A percentile compares a stretch with the other conserved stretches of the same genome.
phyloP scores from a whole-genome alignment of 192 early-diverging fungal species.

The Coemansia sp. region DNA sequence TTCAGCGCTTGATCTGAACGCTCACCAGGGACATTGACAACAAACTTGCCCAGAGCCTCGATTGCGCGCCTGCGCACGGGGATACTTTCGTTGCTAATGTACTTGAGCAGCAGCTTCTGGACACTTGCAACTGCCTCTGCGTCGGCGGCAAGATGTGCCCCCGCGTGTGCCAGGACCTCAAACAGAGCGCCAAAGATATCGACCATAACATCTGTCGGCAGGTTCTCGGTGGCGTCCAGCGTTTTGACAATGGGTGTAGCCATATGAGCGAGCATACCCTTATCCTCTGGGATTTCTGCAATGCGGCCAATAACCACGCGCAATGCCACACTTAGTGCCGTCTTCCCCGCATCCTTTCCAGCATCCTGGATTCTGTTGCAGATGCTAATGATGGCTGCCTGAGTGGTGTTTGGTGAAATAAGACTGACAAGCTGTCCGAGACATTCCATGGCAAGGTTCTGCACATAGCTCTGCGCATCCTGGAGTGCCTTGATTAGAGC shows the following conservation, averaged over 20 bases:
- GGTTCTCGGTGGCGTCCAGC: conserved; percentile 12
- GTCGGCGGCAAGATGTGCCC: conserved; percentile 25
- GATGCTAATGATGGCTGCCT: conserved; percentile 11
- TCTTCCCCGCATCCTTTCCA: conserved; percentile 8
- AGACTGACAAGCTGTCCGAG: conserved; percentile 28
- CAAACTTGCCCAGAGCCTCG: conserved; percentile 38
- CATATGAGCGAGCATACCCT: conserved; percentile 20
- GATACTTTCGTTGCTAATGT: conserved; percentile 20
- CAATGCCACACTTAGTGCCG: conserved; percentile 32
- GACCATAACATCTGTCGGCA: conserved; percentile 32
- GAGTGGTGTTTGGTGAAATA: conserved; percentile 19
- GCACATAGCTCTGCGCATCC: conserved; percentile 45
- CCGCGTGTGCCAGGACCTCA: conserved; percentile 24
- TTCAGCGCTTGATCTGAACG: conserved; percentile 33
- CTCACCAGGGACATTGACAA: conserved; percentile 32
- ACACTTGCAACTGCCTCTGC: conserved; percentile 14
- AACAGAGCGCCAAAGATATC: conserved; percentile 36
- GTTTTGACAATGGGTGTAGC: conserved; percentile 23
- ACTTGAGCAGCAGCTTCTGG: conserved; percentile 25
- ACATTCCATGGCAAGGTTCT: conserved; percentile 44
- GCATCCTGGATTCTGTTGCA: conserved; percentile 20
- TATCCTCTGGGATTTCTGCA: conserved; percentile 20
- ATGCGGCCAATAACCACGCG: conserved; percentile 28
- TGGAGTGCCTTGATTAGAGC: conserved; percentile 23
- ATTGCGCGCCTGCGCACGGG: conserved; percentile 37